Percentiles rank a stretch among this genome's conserved stretches.
Evolutionary conservation across 306 rosid species (phyloP).

Genomic region (Lagenaria siceraria): DNA sequence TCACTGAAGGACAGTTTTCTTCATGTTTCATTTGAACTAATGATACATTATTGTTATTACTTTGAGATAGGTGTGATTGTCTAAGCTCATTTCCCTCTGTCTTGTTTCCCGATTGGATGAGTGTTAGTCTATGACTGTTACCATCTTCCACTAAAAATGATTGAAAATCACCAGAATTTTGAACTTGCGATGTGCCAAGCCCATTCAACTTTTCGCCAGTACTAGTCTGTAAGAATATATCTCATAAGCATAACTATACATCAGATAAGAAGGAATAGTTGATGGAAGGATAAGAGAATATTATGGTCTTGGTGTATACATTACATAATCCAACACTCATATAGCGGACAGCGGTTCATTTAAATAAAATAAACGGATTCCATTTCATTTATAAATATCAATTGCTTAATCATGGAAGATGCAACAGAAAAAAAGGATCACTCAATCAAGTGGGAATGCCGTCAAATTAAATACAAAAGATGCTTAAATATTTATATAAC

Average conservation of each 20-base stretch:
- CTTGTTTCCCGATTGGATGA: conserved; percentile 28
- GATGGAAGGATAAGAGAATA: not conserved
- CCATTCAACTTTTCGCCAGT: conserved; percentile 43
- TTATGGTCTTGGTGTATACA: not conserved
- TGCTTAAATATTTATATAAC: not conserved
- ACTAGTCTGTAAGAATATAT: conserved; percentile 33
- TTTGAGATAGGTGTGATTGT: conserved; percentile 57
- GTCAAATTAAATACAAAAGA: not conserved
- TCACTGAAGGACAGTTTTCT: conserved; percentile 35
- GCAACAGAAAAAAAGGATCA: not conserved
- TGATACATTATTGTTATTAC: conserved; percentile 31
- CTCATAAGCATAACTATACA: conserved; percentile 19
- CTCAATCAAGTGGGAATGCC: not conserved
- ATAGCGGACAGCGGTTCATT: not conserved
- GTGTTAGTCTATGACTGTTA: conserved; percentile 24
- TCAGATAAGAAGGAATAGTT: not conserved
- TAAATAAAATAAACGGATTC: not conserved
- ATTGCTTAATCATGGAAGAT: not conserved
- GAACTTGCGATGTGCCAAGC: conserved; percentile 33
- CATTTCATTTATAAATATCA: not conserved
- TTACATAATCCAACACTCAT: not conserved
- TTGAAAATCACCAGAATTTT: conserved; percentile 30
- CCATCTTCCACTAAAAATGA: conserved; percentile 31
- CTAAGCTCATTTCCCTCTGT: conserved; percentile 41
- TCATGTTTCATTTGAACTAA: conserved; percentile 46